Evolutionary conservation across 208 protist genomes (phyloP), one percentile per base, ranked within the genome.

Genomic region (Endotrypanum monterogeii): DNA sequence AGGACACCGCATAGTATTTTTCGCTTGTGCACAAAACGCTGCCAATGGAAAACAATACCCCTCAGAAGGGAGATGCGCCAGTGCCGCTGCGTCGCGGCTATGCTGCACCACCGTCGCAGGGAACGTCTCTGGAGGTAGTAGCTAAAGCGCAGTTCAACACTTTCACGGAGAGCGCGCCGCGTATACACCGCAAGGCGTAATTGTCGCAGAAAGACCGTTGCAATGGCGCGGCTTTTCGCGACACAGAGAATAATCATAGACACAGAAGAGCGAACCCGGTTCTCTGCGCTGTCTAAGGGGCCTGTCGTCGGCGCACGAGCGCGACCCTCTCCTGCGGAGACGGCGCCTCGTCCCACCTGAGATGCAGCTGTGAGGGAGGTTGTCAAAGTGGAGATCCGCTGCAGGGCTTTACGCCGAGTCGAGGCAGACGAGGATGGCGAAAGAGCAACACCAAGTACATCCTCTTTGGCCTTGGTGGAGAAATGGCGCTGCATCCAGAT

Each of bases 201-300:
- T 61, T 85, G 80, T 3, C 90, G 82, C 25, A 96, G 66, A 68
- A 90, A 90, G 2, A 92, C 60, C 44, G 76, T 74, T 39, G 87
- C 88, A 14, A 91, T 63, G 7, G 89, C 87, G 25, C 91, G 78
- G 35, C 87, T 66, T 63, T 77, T 77, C 14, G 89, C 86, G 16
- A 91, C 76, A 20, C 84, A 74, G 44, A 96, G 71, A 55, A 96
- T 83, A 39, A 96, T 58, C 11, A 94, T 37, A 28, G 89, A 85
- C 18, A 94, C 76, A 41, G 91, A 96, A 11, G 51, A 83, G 23
- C 18, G 56, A 35, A 77, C 56, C 6, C 12, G 23, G 25, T 63
- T 65, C 52, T 73, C 73, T 46, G 72, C 28, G 28, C 37, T 25
- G n/a, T 72, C 54, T 16, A 51, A 30, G n/a, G 32, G 6, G 60